Percentiles rank a stretch among this genome's conserved stretches.
phyloP scores from a whole-genome alignment of 2,329 filamentous ascomycete species.

The Paramyrothecium roridum region DNA sequence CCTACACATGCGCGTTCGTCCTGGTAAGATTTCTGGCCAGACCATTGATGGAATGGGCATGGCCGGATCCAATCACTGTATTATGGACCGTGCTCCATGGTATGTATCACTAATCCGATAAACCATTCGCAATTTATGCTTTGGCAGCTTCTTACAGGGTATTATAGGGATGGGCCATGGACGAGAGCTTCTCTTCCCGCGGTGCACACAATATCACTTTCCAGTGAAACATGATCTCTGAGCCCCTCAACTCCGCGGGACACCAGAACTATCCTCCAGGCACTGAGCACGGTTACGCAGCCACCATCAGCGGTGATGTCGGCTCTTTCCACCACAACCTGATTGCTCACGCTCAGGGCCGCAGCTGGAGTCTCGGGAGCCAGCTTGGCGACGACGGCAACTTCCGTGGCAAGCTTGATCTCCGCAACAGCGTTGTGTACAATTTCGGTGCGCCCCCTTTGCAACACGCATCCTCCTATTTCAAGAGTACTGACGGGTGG shows the following conservation, averaged over 20 bases:
- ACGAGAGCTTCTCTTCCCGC: slow-evolving; percentile 29
- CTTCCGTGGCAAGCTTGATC: slow-evolving; percentile 26
- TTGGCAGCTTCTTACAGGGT: background rate
- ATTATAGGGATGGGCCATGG: slow-evolving; percentile 24
- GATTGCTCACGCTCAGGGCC: slow-evolving; percentile 24
- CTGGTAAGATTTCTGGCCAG: slow-evolving; percentile 22
- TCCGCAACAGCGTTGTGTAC: slow-evolving; percentile 32
- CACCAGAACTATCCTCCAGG: slow-evolving; percentile 32
- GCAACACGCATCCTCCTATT: no score
- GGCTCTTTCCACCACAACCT: slow-evolving; percentile 32
- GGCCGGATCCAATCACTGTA: slow-evolving; percentile 28
- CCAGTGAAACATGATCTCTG: slow-evolving; percentile 30
- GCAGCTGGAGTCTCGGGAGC: slow-evolving; percentile 32
- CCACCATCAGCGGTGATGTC: slow-evolving; percentile 26
- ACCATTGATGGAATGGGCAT: slow-evolving; percentile 31
- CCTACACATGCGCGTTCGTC: slow-evolving; percentile 21
- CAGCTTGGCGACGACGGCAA: slow-evolving; percentile 21
- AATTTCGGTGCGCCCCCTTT: no score
- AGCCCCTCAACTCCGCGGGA: slow-evolving; percentile 30
- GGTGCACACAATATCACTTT: slow-evolving; percentile 29
- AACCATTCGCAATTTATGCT: no score
- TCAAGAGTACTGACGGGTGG: no score
- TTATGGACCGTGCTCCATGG: slow-evolving; percentile 30
- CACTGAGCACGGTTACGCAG: slow-evolving; percentile 21
- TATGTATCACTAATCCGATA: background rate